Base-by-base conservation (phyloP, 306 rosid genomes). In the Begonia masoniana region DNA sequence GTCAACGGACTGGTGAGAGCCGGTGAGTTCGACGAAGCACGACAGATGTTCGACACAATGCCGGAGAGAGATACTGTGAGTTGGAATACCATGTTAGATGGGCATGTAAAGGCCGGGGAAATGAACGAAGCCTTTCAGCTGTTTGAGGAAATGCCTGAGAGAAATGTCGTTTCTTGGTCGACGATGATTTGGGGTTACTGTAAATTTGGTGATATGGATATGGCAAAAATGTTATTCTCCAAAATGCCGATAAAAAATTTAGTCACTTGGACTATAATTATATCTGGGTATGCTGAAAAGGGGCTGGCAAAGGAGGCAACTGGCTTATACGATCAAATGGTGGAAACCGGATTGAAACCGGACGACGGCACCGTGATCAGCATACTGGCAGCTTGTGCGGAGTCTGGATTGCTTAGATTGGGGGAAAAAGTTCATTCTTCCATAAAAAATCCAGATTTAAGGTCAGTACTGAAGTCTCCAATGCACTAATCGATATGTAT, bases 71-170 rank as follows among this genome's bases (percentile, higher is more conserved):
- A 89, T 69, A 13, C 49, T 60, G 85, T 84, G 58, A 82, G 95
- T 67, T 85, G 95, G 95, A 89, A 89, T 63, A 80, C 87, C 0
- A 78, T 89, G 65, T 64, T 89, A 60, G 95, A 82, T 69, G 94
- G 76, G 43, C 76, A 68, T 55, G 75, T 45, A 0, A 89, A 82
- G 73, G 82, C 61, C 1, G 89, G 89, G 9, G 63, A 64, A 39
- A 75, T 85, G 86, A 71, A 72, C 8, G 70, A 78, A 52, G 95
- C 94, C 1, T 85, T 72, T 65, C 41, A 74, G 3, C 19, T 89
- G 54, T 89, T 89, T 61, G 77, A 73, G 63, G 68, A 62, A 57
- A 85, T 89, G 91, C 87, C 83, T 10, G 63, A 62, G 67, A 76
- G 95, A 70, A 77, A 82, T 75, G 62, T 80, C n/a, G 63, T 89